A percentile compares a stretch with the other conserved stretches of the same genome.
Conservation (phyloP, 208 protist genomes). For the Angomonas ambiguus region DNA sequence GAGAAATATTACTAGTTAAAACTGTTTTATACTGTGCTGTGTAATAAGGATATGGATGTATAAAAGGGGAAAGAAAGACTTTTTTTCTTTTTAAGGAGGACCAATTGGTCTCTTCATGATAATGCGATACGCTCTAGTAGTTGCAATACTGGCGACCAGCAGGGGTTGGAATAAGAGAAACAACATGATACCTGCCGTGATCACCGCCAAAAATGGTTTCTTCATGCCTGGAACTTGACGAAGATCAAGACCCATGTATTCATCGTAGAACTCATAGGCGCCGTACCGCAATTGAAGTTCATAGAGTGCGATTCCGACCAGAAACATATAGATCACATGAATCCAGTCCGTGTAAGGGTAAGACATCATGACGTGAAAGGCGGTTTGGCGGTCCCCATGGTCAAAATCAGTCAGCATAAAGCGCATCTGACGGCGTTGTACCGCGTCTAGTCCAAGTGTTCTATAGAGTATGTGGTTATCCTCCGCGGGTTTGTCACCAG, state of each 20-base stretch:
- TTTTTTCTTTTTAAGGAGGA: conserved; percentile 45
- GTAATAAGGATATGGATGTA: neutral
- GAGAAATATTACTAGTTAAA: neutral
- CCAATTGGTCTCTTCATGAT: conserved; percentile 74
- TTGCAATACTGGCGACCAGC: conserved; percentile 77
- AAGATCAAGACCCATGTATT: conserved; percentile 84
- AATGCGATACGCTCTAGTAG: conserved; percentile 78
- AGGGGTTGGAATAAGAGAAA: conserved; percentile 76
- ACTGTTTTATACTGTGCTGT: neutral
- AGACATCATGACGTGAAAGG: conserved; percentile 90
- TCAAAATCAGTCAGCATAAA: conserved; percentile 87
- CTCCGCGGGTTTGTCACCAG: conserved; percentile 26
- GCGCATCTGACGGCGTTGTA: conserved; percentile 80
- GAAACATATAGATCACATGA: conserved; percentile 78
- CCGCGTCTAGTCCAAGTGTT: conserved; percentile 57
- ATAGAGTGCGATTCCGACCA: conserved; percentile 65
- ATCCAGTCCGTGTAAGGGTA: conserved; percentile 88
- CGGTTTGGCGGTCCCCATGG: conserved; percentile 62
- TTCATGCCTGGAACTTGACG: conserved; percentile 69
- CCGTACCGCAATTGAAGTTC: conserved; percentile 54
- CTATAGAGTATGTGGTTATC: conserved; percentile 71
- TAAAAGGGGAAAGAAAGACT: neutral
- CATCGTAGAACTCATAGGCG: conserved; percentile 84
- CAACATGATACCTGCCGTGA: conserved; percentile 73
- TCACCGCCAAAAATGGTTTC: conserved; percentile 55